Base-by-base conservation (phyloP, 257 asterid genomes). In the Primulina eburnea region DNA sequence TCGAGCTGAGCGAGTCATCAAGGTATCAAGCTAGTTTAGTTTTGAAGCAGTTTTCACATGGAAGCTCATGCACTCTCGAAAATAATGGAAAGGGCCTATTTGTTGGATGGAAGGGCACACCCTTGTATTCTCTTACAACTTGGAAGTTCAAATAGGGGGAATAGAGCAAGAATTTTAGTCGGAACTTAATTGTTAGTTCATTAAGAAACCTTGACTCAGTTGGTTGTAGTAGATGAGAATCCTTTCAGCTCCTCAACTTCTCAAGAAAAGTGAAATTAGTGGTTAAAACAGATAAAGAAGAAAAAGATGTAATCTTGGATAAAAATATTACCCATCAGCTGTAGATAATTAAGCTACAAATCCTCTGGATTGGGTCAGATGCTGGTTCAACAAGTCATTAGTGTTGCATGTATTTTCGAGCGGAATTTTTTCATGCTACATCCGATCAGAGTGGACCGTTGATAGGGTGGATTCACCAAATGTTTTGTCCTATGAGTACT, bases 101-200 rank as follows among this genome's bases (percentile, higher is more conserved):
- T 67, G 74, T 75, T 29, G 86, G 86, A 3, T 84, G 89, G 89
- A 84, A 84, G 47, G 89, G 86, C 50, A 84, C 83, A 17, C 86
- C 89, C 21, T 59, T 81, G 17, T 78, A 79, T 68, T 81, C 84
- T 52, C 80, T 84, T 53, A 79, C 84, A 18, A 52, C 70, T 71
- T 84, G 89, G 89, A 81, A 64, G 34, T 84, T 84, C 71, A 40
- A 68, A 0, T 67, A 53, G 69, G 29, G 18, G 18, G 18, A 43
- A 14, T 11, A 43, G 55, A 14, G 55, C 55, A 43, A 40, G 55
- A 14, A 43, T 3, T 43, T 40, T 40, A 10, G n/a, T 14, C n/a
- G 4, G 10, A 43, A 43, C 5, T 40, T 43, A 1, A 1, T 12
- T 43, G n/a, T 43, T 43, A 11, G 18, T 4, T 43, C 55, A 43